phyloP scores from a whole-genome alignment of 1,139 yeast genomes.

The Scheffersomyces quercinus region DNA sequence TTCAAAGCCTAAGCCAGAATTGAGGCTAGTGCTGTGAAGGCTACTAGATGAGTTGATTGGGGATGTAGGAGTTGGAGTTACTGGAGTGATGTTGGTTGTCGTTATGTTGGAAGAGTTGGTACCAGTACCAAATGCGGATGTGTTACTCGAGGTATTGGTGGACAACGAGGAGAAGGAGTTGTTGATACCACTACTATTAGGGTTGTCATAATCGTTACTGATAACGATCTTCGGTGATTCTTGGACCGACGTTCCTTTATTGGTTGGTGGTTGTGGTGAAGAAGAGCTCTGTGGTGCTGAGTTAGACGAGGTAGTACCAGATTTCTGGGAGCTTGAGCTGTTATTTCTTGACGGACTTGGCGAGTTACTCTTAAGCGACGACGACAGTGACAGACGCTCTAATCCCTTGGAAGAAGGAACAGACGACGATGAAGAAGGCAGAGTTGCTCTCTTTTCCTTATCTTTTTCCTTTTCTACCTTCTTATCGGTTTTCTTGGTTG shows the following conservation, averaged over 20 bases:
- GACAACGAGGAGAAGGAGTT: no score
- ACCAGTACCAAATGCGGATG: conserved; percentile 19
- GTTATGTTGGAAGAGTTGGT: conserved; percentile 15
- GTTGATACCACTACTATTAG: background rate
- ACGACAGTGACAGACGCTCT: conserved; percentile 11
- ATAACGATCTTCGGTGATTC: conserved; percentile 33
- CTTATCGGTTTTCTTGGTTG: conserved; percentile 39
- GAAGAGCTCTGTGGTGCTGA: conserved; percentile 6
- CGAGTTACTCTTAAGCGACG: conserved; percentile 31
- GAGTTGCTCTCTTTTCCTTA: conserved; percentile 9
- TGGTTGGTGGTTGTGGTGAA: conserved; percentile 16
- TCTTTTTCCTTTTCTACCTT: conserved; percentile 24
- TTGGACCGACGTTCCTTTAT: conserved; percentile 9
- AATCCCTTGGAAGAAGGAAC: conserved; percentile 7
- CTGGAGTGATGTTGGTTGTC: conserved; percentile 19
- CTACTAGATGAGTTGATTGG: conserved; percentile 18
- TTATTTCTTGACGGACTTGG: conserved; percentile 38
- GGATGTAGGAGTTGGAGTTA: conserved; percentile 37
- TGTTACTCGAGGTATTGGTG: conserved; percentile 6
- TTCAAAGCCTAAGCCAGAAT: conserved; percentile 14
- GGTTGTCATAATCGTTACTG: conserved; percentile 17
- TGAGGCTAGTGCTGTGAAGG: conserved; percentile 6
- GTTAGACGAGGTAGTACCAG: conserved; percentile 19
- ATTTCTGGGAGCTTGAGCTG: conserved; percentile 30
- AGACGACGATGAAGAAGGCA: conserved; percentile 10